Conservation (phyloP, 202 grass and related monocot species). For the Schoenoplectus triqueter region DNA sequence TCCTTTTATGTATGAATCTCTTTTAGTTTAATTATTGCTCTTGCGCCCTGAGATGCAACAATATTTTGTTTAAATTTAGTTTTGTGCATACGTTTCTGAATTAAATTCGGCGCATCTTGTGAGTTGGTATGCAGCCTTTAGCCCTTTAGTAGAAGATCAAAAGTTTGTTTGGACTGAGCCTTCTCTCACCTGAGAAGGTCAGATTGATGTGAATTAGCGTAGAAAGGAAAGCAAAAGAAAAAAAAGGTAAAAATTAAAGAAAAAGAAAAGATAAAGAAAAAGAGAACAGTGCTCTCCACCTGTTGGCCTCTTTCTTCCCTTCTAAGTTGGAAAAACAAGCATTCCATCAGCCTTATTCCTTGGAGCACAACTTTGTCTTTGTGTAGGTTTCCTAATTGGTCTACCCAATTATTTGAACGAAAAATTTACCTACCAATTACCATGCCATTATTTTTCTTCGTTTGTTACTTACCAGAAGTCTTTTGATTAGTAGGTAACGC, state of each 20-base stretch:
- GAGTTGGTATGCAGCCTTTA: neutral
- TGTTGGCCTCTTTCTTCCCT: conserved; percentile 8
- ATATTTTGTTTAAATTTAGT: neutral
- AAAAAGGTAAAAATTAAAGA: neutral
- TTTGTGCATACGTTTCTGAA: neutral
- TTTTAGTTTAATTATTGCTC: neutral
- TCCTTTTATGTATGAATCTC: neutral
- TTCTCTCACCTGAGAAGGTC: neutral
- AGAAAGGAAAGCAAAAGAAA: conserved; percentile 23
- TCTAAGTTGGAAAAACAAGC: conserved; percentile 11
- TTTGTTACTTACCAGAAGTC: no score
- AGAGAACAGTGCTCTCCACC: neutral
- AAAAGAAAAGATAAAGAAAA: neutral
- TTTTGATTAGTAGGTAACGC: no score
- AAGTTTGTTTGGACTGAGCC: neutral
- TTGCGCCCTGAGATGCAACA: neutral
- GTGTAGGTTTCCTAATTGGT: conserved; percentile 11
- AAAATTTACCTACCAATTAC: no score
- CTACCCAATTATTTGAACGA: no score
- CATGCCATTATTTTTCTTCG: no score
- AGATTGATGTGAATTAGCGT: conserved; percentile 14
- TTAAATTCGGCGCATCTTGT: neutral
- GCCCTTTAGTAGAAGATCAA: neutral
- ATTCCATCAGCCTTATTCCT: neutral
- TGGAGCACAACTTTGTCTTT: neutral